A percentile compares a stretch with the other conserved stretches of the same genome.
Conservation (phyloP, 2,329 filamentous ascomycete genomes). For the Didymella arachidicola region DNA sequence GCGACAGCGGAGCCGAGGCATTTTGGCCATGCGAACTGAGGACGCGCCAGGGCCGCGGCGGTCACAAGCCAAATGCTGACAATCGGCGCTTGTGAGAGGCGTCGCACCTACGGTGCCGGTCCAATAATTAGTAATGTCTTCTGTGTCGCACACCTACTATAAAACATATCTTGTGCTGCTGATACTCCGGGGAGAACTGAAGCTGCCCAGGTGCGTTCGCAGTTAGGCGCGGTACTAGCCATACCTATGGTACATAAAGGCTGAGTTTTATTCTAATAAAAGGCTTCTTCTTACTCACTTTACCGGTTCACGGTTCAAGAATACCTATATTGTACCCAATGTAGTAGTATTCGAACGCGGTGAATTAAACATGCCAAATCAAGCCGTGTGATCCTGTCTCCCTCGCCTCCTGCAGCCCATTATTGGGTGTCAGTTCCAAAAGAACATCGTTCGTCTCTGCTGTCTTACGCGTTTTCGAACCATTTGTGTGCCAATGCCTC, state of each 20-base stretch:
- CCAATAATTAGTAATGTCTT: background rate
- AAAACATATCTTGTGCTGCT: background rate
- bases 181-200: background rate
- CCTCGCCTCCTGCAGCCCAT: too few species aligned
- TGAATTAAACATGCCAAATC: too few species aligned
- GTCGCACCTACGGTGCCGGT: slow-evolving; percentile 5
- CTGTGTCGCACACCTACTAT: background rate
- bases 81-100: slow-evolving; percentile 9
- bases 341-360: too few species aligned
- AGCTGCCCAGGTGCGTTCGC: background rate
- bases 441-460: too few species aligned
- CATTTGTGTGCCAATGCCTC: too few species aligned
- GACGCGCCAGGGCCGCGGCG: slow-evolving; percentile 12
- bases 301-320: too few species aligned
- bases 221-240: background rate
- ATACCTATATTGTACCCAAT: too few species aligned
- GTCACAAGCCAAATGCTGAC: slow-evolving; percentile 24
- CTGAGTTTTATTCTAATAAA: slow-evolving; percentile 28
- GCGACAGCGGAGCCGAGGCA: slow-evolving; percentile 40
- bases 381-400: too few species aligned
- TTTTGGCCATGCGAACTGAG: slow-evolving; percentile 3
- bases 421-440: too few species aligned
- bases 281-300: too few species aligned
- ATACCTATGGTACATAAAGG: slow-evolving; percentile 70
- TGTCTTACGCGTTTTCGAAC: too few species aligned